phyloP scores from a whole-genome alignment of 495 filamentous ascomycete genomes.

The Terfezia claveryi region DNA sequence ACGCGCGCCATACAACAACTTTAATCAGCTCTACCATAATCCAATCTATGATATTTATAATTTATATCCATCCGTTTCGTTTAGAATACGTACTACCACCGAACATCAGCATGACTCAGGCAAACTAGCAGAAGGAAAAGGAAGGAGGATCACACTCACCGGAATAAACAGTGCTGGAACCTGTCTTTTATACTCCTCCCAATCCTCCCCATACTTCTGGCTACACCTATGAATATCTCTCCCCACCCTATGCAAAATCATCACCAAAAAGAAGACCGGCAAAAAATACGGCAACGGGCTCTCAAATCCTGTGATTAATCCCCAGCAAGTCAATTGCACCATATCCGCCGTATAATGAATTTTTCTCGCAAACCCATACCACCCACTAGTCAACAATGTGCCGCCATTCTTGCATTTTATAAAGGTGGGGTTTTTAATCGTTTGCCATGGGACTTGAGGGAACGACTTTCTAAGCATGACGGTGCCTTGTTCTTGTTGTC shows the following conservation, averaged over 20 bases:
- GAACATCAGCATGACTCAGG: background rate
- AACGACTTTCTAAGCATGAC: constrained; percentile 54
- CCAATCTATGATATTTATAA: too few relatives aligned
- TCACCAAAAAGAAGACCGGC: constrained; percentile 66
- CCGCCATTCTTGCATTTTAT: constrained; percentile 61
- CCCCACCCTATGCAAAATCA: constrained; percentile 77
- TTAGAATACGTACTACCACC: constrained; percentile 19
- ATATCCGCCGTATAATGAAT: constrained; percentile 87
- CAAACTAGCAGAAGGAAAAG: background rate
- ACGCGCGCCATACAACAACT: too few relatives aligned
- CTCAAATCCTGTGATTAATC: constrained; percentile 35
- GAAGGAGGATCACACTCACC: constrained; percentile 32
- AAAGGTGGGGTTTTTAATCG: constrained; percentile 64
- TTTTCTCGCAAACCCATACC: constrained; percentile 87
- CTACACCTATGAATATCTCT: constrained; percentile 71
- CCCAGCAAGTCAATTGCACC: constrained; percentile 47
- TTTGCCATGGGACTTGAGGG: constrained; percentile 85
- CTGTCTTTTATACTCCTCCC: constrained; percentile 67
- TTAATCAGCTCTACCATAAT: too few relatives aligned
- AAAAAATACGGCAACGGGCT: constrained; percentile 97
- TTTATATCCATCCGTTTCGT: background rate
- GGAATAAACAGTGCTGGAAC: constrained; percentile 95
- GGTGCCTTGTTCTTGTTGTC: constrained; percentile 56
- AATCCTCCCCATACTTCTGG: constrained; percentile 77
- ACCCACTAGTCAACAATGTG: constrained; percentile 68